Percentiles rank a stretch among this genome's conserved stretches.
phyloP scores from a whole-genome alignment of 768 basidiomycete species.

The Dentipellis fragilis region DNA sequence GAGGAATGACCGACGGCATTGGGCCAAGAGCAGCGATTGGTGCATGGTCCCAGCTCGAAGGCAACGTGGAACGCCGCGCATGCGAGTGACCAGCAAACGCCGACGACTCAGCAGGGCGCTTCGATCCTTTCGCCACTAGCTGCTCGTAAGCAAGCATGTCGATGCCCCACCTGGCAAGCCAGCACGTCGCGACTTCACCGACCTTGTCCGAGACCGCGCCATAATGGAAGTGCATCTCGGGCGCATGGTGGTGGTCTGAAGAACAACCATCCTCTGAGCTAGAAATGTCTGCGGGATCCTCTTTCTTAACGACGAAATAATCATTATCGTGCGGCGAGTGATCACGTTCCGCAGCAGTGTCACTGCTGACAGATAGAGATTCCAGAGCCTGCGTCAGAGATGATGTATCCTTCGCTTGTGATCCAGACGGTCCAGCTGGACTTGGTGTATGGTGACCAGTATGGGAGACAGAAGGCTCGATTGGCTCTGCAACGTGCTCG shows the following conservation, averaged over 20 bases:
- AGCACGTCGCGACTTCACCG: conserved; percentile 81
- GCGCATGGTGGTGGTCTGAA: conserved; percentile 13
- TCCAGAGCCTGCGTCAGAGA: conserved; percentile 3
- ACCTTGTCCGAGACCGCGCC: conserved; percentile 89
- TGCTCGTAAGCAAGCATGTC: conserved; percentile 70
- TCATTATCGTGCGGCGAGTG: background rate
- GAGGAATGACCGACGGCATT: conserved; percentile 26
- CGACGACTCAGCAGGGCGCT: background rate
- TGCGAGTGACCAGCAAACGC: conserved; percentile 1
- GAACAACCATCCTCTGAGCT: conserved; percentile 16
- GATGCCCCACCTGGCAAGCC: conserved; percentile 77
- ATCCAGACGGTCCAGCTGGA: background rate
- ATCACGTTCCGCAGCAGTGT: background rate
- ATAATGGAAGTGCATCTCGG: conserved; percentile 50
- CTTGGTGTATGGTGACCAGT: background rate
- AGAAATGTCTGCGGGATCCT: conserved; percentile 15
- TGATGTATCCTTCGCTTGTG: background rate
- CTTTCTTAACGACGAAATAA: conserved; percentile 10
- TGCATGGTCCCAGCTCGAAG: background rate
- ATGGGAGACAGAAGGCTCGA: conserved; percentile 25
- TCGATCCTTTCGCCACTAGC: conserved; percentile 13
- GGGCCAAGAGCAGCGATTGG: background rate
- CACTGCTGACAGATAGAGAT: background rate
- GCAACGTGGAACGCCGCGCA: conserved; percentile 5
- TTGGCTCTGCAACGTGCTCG: conserved; percentile 49